Evolutionary conservation across 345 rosid species (phyloP), one percentile per base, ranked within the genome.

Genomic region (Linum usitatissimum): DNA sequence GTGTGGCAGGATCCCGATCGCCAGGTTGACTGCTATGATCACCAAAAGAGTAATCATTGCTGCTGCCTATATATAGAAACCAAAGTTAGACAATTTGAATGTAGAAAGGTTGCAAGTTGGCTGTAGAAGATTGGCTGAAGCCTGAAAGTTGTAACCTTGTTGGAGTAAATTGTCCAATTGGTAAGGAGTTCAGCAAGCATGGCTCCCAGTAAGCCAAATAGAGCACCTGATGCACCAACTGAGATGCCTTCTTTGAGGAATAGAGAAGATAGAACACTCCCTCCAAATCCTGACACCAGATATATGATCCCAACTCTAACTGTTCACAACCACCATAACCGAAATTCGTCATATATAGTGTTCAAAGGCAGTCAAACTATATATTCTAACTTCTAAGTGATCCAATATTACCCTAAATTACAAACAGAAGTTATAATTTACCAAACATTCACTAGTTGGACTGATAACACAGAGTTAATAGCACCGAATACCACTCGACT

Each of bases 1-100:
- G n/a, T 67, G 71, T 1, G 75, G 75, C 34, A 72, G 61, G 59
- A 72, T 66, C 58, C 75, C 75, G n/a, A 72, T 59, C n/a, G 64
- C 68, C 19, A 72, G 68, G 61, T 67, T 72, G n/a, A 72, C 66
- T 31, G 53, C 64, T 59, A 67, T 30, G 57, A 72, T 67, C 51
- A 72, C 55, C 66, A 67, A 10, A 9, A 72, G 75, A 1, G 75
- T 72, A 14, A 72, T 12, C 60, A 72, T 48, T 4, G 71, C 75
- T 36, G 71, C 75, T 30, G 61, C 61, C 75, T 71, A 14, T 5
- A 48, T 9, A 62, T 55, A 8, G 13, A 23, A 14, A 66, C 31
- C 31, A 53, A 66, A 14, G 13, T 4, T 30, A 18, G 14, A n/a
- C n/a, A 5, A 66, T 66, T 39, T 53, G 23, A 3, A 57, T 48